These are phyloP conservation scores for Yamadazyma epiphylla DNA, from an alignment of 1,139 yeast genomes.

Conservation along the genomic window DNA sequence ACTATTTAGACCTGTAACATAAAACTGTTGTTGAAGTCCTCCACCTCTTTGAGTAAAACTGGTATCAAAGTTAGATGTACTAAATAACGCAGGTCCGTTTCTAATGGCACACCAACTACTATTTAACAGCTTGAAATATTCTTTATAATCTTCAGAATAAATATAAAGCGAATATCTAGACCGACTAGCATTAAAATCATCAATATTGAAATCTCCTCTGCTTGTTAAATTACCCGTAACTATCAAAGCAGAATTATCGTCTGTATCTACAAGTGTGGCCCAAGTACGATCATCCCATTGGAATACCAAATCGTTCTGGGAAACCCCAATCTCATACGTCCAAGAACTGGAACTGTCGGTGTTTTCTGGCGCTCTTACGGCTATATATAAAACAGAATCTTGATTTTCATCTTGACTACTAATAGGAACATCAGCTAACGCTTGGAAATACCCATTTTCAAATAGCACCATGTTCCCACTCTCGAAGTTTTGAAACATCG, in stretches of 20 bases:
- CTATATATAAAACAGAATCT: conserved; percentile 39
- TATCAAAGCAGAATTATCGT: conserved; percentile 64
- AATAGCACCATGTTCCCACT: conserved; percentile 30
- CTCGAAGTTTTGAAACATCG: conserved; percentile 30
- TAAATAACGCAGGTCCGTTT: conserved; percentile 38
- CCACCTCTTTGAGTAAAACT: conserved; percentile 49
- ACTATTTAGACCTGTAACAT: conserved; percentile 55
- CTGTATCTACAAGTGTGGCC: conserved; percentile 68
- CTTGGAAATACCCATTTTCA: conserved; percentile 52
- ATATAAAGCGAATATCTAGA: conserved; percentile 44
- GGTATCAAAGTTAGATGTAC: conserved; percentile 21
- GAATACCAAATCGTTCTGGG: conserved; percentile 61
- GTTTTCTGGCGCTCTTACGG: conserved; percentile 45
- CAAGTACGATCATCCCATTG: conserved; percentile 65
- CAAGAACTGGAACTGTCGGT: conserved; percentile 38
- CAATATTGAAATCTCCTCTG: conserved; percentile 8
- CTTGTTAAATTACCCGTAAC: conserved; percentile 58
- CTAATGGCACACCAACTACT: conserved; percentile 74
- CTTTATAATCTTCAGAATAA: conserved; percentile 38
- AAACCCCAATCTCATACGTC: conserved; percentile 67
- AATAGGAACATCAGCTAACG: conserved; percentile 42
- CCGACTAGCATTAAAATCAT: conserved; percentile 23
- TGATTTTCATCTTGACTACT: conserved; percentile 12
- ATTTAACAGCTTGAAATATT: conserved; percentile 41
- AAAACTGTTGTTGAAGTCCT: conserved; percentile 56